phyloP scores from a whole-genome alignment of 495 filamentous ascomycete species.

The Trichoderma virens region DNA sequence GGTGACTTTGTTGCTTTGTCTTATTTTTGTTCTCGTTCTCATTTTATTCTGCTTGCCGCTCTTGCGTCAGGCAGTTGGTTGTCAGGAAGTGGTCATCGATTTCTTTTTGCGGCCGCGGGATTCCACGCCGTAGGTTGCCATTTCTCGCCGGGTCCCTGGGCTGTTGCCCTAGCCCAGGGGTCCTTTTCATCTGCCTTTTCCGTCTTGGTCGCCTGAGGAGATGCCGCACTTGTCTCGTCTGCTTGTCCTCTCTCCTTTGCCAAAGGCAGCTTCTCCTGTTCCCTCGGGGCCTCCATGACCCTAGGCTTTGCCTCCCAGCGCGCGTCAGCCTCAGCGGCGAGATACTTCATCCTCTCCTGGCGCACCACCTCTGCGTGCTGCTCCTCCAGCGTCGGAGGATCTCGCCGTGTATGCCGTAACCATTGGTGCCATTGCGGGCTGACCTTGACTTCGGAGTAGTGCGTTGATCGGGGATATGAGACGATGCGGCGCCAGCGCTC shows the following conservation, averaged over 20 bases:
- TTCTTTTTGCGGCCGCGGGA: slow-evolving; percentile 35
- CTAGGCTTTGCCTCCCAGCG: slow-evolving; percentile 72
- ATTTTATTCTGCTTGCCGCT: neutral
- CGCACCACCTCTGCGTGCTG: slow-evolving; percentile 62
- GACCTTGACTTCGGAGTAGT: slow-evolving; percentile 55
- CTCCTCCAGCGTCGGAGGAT: slow-evolving; percentile 67
- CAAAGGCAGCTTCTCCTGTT: neutral
- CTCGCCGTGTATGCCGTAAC: slow-evolving; percentile 72
- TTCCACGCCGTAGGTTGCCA: slow-evolving; percentile 76
- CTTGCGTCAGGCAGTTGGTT: no score
- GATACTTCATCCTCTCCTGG: slow-evolving; percentile 58
- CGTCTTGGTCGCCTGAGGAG: neutral
- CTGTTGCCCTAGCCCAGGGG: slow-evolving; percentile 53
- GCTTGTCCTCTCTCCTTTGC: neutral
- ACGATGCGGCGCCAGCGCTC: slow-evolving; percentile 57
- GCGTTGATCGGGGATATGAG: slow-evolving; percentile 50
- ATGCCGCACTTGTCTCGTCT: neutral
- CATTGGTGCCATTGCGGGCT: slow-evolving; percentile 91
- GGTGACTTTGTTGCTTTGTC: neutral
- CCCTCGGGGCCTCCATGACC: slow-evolving; percentile 21
- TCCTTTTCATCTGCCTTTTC: slow-evolving; percentile 20
- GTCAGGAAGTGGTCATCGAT: no score
- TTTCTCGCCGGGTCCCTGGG: slow-evolving; percentile 51
- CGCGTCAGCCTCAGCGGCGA: slow-evolving; percentile 74
- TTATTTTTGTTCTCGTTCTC: neutral